Percentiles rank a stretch among this genome's conserved stretches.
Evolutionary conservation across 2,329 filamentous ascomycete genomes (phyloP).

Genomic region (Sporothrix protearum): DNA sequence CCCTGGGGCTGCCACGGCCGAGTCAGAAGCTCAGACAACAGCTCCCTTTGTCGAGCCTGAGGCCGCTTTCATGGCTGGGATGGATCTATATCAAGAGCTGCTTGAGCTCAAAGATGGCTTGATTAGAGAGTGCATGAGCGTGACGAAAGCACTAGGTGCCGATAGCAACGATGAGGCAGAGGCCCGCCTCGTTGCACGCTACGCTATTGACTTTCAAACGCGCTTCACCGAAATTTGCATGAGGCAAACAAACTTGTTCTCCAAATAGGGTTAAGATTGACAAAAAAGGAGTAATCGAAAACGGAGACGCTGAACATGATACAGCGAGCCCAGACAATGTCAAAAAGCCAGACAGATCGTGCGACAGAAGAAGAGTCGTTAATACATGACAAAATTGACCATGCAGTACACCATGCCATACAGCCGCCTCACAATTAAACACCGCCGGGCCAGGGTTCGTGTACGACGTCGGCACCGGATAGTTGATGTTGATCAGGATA

Average conservation of each 20-base stretch:
- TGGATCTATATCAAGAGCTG: conserved; percentile 22
- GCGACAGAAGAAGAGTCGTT: not conserved
- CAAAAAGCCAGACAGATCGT: too few species aligned
- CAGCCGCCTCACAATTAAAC: conserved; percentile 20
- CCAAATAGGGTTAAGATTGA: not conserved
- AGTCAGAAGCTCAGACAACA: conserved; percentile 23
- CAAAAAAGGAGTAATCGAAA: not conserved
- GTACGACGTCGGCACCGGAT: conserved; percentile 30
- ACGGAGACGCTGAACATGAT: not conserved
- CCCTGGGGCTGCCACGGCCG: not conserved
- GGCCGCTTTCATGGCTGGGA: not conserved
- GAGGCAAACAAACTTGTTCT: not conserved
- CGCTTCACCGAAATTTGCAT: conserved; percentile 14
- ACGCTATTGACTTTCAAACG: conserved; percentile 22
- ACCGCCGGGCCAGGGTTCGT: conserved; percentile 28
- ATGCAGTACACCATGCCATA: not conserved
- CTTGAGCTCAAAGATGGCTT: conserved; percentile 13
- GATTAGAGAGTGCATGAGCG: conserved; percentile 23
- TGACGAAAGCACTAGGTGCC: conserved; percentile 9
- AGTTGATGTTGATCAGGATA: conserved; percentile 32
- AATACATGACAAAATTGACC: not conserved
- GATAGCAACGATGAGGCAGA: conserved; percentile 13
- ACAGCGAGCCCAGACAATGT: not conserved
- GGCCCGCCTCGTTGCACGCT: conserved; percentile 22
- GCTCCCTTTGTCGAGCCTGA: not conserved